phyloP scores from a whole-genome alignment of 306 rosid genomes.

The Cyamopsis tetragonoloba region DNA sequence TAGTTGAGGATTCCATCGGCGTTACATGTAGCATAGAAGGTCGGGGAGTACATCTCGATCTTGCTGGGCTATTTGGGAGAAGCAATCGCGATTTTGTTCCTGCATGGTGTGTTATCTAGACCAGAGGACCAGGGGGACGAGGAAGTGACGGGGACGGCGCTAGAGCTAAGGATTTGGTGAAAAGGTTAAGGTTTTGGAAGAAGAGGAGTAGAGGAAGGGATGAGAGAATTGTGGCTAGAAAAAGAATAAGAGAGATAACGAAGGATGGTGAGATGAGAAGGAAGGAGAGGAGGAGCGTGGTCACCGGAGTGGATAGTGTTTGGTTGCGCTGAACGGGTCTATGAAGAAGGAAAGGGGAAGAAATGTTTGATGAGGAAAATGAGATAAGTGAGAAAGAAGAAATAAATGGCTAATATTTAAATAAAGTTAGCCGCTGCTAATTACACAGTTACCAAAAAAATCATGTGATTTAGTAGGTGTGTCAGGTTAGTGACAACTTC shows the following conservation, averaged over 20 bases:
- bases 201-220: slow-evolving; percentile 75
- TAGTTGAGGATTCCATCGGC: slow-evolving; percentile 84
- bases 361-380: too few species aligned
- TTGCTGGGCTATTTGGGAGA: slow-evolving; percentile 58
- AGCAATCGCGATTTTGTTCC: slow-evolving; percentile 35
- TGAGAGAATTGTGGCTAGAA: slow-evolving; percentile 45
- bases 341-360: too few species aligned
- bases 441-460: too few species aligned
- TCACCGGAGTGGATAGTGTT: too few species aligned
- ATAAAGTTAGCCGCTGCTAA: too few species aligned
- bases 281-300: too few species aligned
- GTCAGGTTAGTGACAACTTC: too few species aligned
- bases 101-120: slow-evolving; percentile 19
- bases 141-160: neutral
- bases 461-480: too few species aligned
- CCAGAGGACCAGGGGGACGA: neutral
- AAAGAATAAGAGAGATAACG: slow-evolving; percentile 34
- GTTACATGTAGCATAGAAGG: slow-evolving; percentile 88
- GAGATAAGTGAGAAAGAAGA: too few species aligned
- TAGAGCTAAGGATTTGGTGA: slow-evolving; percentile 44
- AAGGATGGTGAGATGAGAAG: too few species aligned
- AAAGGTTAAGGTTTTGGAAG: slow-evolving; percentile 53
- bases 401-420: too few species aligned
- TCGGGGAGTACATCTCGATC: slow-evolving; percentile 86
- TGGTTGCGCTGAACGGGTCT: too few species aligned